Base-by-base conservation (phyloP, 495 filamentous ascomycete genomes). In the Elaphomyces granulatus region DNA sequence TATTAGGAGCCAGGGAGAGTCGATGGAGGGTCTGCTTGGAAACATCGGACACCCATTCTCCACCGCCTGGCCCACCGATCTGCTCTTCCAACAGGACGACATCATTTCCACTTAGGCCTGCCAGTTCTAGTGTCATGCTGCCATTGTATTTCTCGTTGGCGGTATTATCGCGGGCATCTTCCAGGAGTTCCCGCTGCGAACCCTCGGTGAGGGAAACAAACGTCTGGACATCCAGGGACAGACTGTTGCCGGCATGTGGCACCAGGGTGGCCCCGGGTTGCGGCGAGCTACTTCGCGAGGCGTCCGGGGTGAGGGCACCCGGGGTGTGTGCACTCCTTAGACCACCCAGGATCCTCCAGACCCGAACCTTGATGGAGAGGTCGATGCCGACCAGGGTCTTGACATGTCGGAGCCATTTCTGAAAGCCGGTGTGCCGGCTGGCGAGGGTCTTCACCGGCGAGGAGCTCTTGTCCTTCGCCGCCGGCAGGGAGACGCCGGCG, bases 41-140 rank as follows among this genome's bases (percentile, higher is more conserved):
- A 2, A 60, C 51, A 26, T 76, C 78, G 4, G 80, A 84, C 6
- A 78, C 67, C 67, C 72, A 87, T 31, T 70, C 66, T 17, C 76
- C 73, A 36, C 69, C 67, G 15, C 58, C 68, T 14, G 64, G 54
- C 9, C 61, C 67, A 12, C 63, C 57, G n/a, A 80, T 59, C 43
- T 71, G 64, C 51, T 93, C 86, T 54, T 94, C 87, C 0, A 95
- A 58, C 16, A 94, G 70, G 32, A 94, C 62, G 8, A 77, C 70
- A 42, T 81, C 70, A 41, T 79, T 78, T 15, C 74, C 69, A 20
- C 68, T 68, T 3, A 94, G 65, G 4, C 81, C 84, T 20, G 71
- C 71, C 15, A 73, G 51, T 15, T 67, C 61, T 34, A 94, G 51
- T 9, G 64, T 74, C 54, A 74, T 71, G 26, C 58, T 68, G 17